Percentiles rank a stretch among this genome's conserved stretches.
Conservation (phyloP, 352 stramenopile species). For the Globisporangium radiosum region DNA sequence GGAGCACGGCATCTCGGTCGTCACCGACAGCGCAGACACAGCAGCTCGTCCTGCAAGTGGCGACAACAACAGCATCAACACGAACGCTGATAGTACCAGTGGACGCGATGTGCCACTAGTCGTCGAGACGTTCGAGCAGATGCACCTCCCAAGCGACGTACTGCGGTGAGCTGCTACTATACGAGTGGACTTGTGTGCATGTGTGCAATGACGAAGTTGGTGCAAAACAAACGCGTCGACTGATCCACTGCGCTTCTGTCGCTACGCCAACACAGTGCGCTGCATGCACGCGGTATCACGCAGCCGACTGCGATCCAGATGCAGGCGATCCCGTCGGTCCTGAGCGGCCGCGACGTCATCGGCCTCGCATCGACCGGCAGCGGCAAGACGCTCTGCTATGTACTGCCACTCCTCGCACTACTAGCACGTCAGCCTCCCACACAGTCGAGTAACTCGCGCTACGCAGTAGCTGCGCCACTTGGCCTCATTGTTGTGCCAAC, state of each 20-base stretch:
- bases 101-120: conserved; percentile 14
- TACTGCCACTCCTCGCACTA: conserved; percentile 85
- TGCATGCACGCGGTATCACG: conserved; percentile 42
- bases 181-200: too few species aligned
- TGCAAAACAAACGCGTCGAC: background rate
- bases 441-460: conserved; percentile 53
- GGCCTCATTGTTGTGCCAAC: conserved; percentile 93
- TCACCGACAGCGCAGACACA: background rate
- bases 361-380: conserved; percentile 91
- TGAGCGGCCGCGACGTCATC: conserved; percentile 89
- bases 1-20: conserved; percentile 33
- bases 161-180: conserved; percentile 8
- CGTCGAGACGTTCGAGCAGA: conserved; percentile 28
- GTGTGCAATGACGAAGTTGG: too few species aligned
- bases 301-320: conserved; percentile 96
- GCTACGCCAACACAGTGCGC: conserved; percentile 7
- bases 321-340: conserved; percentile 84
- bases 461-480: conserved; percentile 26
- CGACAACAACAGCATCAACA: conserved; percentile 26
- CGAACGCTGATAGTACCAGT: background rate
- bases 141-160: conserved; percentile 22
- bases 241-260: background rate
- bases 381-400: conserved; percentile 96
- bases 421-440: conserved; percentile 20
- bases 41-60: conserved; percentile 6